Evolutionary conservation across 192 early-diverging fungal genomes (phyloP).

Genomic region (Podila minutissima): DNA sequence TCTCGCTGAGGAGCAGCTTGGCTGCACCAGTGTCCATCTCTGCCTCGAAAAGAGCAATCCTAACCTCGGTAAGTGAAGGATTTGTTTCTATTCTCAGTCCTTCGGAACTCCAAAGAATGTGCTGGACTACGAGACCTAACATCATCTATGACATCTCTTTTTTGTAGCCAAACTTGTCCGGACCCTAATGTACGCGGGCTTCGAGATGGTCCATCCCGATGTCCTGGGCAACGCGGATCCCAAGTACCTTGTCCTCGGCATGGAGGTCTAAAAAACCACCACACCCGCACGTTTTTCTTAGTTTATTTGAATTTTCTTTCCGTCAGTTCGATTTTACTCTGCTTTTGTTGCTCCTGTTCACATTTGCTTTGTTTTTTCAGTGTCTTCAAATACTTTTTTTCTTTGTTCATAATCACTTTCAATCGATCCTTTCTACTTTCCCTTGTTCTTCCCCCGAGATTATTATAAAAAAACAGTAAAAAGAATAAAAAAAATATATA

Average conservation of each 20-base stretch:
- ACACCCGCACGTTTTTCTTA: neutral
- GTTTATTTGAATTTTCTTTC: neutral
- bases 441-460: conserved; percentile 7
- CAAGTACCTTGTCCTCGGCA: conserved; percentile 46
- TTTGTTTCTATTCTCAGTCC: too few species aligned
- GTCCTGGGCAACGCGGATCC: conserved; percentile 30
- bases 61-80: conserved; percentile 27
- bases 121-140: too few species aligned
- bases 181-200: conserved; percentile 71
- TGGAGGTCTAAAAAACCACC: conserved; percentile 24
- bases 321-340: neutral
- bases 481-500: neutral
- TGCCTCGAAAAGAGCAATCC: conserved; percentile 47
- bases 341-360: neutral
- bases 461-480: neutral
- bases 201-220: conserved; percentile 65
- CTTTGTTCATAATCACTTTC: neutral
- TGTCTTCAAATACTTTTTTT: neutral
- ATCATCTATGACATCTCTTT: neutral
- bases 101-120: too few species aligned
- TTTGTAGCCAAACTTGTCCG: conserved; percentile 58
- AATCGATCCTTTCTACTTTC: conserved; percentile 17
- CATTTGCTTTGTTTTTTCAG: neutral
- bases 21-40: conserved; percentile 28
- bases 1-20: conserved; percentile 47